Percentiles rank a stretch among this genome's conserved stretches.
Evolutionary conservation across 495 filamentous ascomycete genomes (phyloP).

Genomic region (Aeminium ludgeri): DNA sequence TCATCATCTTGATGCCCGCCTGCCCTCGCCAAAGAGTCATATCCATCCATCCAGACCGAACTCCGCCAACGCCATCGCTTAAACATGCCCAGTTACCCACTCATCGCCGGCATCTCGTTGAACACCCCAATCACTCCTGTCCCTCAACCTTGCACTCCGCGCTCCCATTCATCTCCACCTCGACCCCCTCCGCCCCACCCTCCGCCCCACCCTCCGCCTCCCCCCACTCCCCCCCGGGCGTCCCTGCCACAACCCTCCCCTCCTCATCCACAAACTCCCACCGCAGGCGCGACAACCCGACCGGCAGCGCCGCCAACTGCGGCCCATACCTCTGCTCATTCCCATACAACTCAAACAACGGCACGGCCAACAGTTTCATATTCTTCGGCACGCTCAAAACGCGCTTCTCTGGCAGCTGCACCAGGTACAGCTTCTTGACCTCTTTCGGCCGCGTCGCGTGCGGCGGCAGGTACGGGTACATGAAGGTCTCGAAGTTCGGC

Average conservation of each 20-base stretch:
- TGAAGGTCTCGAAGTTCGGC: slow-evolving; percentile 97
- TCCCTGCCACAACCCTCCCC: slow-evolving; percentile 71
- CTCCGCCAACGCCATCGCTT: too few relatives aligned
- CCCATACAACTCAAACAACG: slow-evolving; percentile 93
- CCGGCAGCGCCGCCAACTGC: slow-evolving; percentile 88
- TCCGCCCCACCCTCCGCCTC: slow-evolving; percentile 47
- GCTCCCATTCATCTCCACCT: not conserved
- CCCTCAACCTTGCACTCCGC: too few relatives aligned
- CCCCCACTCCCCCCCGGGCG: slow-evolving; percentile 48
- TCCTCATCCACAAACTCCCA: slow-evolving; percentile 98
- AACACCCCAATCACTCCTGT: too few relatives aligned
- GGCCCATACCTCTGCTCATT: slow-evolving; percentile 90
- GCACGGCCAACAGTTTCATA: slow-evolving; percentile 96
- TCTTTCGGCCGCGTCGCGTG: slow-evolving; percentile 95
- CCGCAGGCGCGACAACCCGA: slow-evolving; percentile 82
- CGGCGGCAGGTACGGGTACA: slow-evolving; percentile 94
- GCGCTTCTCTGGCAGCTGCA: slow-evolving; percentile 82
- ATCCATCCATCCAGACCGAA: too few relatives aligned
- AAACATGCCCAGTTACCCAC: too few relatives aligned
- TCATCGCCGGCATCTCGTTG: too few relatives aligned
- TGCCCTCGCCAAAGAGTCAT: too few relatives aligned
- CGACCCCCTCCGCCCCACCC: not conserved
- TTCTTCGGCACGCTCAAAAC: slow-evolving; percentile 97
- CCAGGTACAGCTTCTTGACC: slow-evolving; percentile 98
- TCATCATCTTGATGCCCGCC: too few relatives aligned